phyloP scores from a whole-genome alignment of 202 grass and related monocot genomes.

The Setaria viridis region DNA sequence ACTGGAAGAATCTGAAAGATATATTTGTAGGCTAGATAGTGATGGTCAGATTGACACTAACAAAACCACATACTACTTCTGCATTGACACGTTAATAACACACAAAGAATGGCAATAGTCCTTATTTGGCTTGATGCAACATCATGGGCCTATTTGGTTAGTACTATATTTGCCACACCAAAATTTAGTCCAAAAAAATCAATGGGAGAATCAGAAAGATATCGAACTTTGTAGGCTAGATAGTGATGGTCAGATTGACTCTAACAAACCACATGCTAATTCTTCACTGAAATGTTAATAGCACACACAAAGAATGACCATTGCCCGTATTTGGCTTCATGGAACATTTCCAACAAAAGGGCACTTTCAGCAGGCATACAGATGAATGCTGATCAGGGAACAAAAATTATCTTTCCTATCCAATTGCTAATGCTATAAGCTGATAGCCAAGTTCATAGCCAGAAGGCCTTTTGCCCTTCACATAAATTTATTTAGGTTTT shows the following conservation, averaged over 20 bases:
- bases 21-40: background rate
- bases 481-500: background rate
- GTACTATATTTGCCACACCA: background rate
- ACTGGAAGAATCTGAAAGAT: background rate
- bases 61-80: background rate
- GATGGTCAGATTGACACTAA: background rate
- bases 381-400: background rate
- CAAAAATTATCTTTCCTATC: background rate
- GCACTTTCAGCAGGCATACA: background rate
- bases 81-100: background rate
- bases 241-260: background rate
- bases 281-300: background rate
- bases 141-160: background rate
- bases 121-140: background rate
- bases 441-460: background rate
- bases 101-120: background rate
- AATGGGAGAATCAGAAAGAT: background rate
- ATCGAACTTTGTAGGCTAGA: background rate
- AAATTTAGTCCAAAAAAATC: background rate
- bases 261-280: background rate
- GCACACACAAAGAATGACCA: background rate
- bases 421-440: background rate
- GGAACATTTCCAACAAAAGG: background rate
- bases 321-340: background rate
- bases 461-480: no score